Base-by-base conservation (phyloP, 1,139 yeast species). In the Blastobotrys capitulatus region DNA sequence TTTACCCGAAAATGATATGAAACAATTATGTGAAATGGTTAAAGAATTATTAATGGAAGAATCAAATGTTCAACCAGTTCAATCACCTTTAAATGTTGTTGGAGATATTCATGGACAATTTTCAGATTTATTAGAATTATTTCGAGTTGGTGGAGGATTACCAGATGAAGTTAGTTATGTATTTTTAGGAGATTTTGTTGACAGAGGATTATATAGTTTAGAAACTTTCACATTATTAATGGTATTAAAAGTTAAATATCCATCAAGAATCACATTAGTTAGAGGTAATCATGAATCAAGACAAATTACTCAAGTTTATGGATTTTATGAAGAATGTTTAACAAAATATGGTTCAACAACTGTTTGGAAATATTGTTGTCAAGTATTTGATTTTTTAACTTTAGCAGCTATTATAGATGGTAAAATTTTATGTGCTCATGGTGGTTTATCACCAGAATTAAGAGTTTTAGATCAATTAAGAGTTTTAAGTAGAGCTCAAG, bases 31-130 rank as follows among this genome's bases (percentile, higher is more conserved):
- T 69, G 98, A 92, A 69, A 79, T 86, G 73, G 97, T 88, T 47
- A 88, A 88, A 65, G 95, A 87, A 62, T 71, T 88, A 41, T 66
- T 88, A 52, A 88, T 88, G 95, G 96, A 88, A 65, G 96, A 88
- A 67, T 85, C 92, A 41, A 92, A 92, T 66, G 90, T 92, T 57
- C 97, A 92, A 64, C 97, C 98, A 0, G 97, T 92, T 13, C 88
- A 84, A 66, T 82, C 94, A 34, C 98, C 98, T 1, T 97, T 92
- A n/a, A 89, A 97, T 1, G 97, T 92, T 13, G 92, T 97, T 74
- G 98, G 98, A 57, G 98, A 92, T 69, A 95, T 92, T 57, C 98
- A 92, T 69, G 98, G 98, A 7, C 98, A 92, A 68, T 92, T 92
- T 66, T 97, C 92, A 65, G 98, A 92, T 68, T 74, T 92, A 54